Base-by-base conservation (phyloP, 1,284 basidiomycete genomes). In the Boletus semigastroideus region DNA sequence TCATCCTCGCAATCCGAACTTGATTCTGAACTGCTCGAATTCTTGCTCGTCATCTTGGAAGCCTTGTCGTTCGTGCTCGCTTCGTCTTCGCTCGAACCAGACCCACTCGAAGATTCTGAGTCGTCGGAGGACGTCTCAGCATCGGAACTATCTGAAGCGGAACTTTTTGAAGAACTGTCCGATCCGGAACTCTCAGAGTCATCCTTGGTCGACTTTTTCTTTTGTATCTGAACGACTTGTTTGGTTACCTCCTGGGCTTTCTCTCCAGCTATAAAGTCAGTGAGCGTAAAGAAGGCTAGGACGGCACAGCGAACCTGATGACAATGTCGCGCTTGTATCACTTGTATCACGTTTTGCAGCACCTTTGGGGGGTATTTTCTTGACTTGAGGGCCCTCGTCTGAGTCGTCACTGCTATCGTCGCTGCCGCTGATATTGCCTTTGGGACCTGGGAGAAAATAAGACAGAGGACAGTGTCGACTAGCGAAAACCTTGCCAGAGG, bases 311-410 rank as follows among this genome's bases (percentile, higher is more conserved):
- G n/a, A 52, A 70, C 66, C 64, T 53, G 69, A 72, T 36, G 66
- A 71, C 49, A 70, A 46, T 0, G 66, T 71, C 13, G 11, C 51
- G 19, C 68, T 71, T 6, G 68, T 66, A 45, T 70, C 69, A 22
- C 68, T 71, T 6, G 68, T 66, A 45, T 70, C 69, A 22, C 63
- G 55, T 38, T 68, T 66, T 13, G 14, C 36, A 22, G 34, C n/a
- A 17, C 42, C 13, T 34, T 57, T 66, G 25, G 11, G 19, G 8
- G 50, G 45, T 11, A 28, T 56, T 46, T 54, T 49, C 40, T 49
- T 52, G 50, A 34, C 19, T 16, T 27, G 28, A 13, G 38, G 25
- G 8, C 14, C 47, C 19, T 54, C 33, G 20, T 48, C 42, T 31
- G 46, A 52, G 5, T 56, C 46, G 22, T 49, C 51, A 13, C 49